Percentiles rank a stretch among this genome's conserved stretches.
These are phyloP conservation scores for Thamnidium elegans DNA, from an alignment of 192 early-diverging fungal genomes.

Conservation along the genomic window DNA sequence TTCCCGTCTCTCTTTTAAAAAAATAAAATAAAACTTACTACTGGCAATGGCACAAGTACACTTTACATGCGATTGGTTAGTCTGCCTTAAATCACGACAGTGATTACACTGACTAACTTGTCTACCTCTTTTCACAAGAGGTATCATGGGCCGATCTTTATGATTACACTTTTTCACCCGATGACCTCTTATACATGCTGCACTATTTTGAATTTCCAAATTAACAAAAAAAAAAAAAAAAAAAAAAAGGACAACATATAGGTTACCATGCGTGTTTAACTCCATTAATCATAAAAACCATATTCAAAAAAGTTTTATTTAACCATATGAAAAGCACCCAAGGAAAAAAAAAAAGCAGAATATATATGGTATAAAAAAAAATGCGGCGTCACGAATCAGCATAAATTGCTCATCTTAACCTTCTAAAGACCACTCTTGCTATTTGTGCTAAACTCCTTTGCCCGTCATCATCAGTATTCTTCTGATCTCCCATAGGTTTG, in stretches of 20 bases:
- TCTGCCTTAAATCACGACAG: conserved; percentile 67
- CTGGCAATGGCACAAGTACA: conserved; percentile 56
- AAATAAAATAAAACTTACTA: conserved; percentile 12
- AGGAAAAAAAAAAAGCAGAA: too few relatives aligned
- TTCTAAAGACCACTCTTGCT: too few relatives aligned
- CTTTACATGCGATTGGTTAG: conserved; percentile 64
- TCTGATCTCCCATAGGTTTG: too few relatives aligned
- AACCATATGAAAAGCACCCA: too few relatives aligned
- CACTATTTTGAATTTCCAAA: conserved; percentile 26
- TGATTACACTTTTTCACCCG: conserved; percentile 54
- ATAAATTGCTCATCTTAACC: too few relatives aligned
- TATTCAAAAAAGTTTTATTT: background rate
- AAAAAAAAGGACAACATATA: too few relatives aligned
- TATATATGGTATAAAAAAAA: background rate
- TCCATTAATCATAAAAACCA: conserved; percentile 28
- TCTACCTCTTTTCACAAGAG: conserved; percentile 66
- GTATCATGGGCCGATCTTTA: conserved; percentile 53
- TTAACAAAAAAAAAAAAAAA: background rate
- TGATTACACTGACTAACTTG: conserved; percentile 69
- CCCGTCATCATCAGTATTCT: too few relatives aligned
- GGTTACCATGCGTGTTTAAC: conserved; percentile 48
- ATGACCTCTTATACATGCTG: conserved; percentile 56
- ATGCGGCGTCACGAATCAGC: background rate
- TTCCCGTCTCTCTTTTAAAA: background rate
- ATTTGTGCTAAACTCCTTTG: too few relatives aligned